Conservation (phyloP, 2,329 filamentous ascomycete genomes). For the Fusarium nygamai region DNA sequence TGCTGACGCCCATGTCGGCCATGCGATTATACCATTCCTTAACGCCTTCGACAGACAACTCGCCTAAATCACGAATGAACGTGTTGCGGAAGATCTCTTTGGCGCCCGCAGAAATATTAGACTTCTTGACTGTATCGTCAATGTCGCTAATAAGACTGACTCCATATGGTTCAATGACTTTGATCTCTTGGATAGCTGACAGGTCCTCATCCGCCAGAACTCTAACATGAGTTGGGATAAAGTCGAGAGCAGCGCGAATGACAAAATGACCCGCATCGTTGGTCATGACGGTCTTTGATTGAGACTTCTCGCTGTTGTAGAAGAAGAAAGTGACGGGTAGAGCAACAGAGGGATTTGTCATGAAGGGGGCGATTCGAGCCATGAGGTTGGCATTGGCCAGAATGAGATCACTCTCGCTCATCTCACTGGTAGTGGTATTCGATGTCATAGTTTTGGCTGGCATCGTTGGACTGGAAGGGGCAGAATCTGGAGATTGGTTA, state of each 20-base stretch:
- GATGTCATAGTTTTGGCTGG: conserved; percentile 46
- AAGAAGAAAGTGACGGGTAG: conserved; percentile 92
- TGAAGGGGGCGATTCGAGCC: conserved; percentile 86
- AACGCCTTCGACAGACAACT: conserved; percentile 87
- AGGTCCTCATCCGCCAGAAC: conserved; percentile 88
- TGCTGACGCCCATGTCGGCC: conserved; percentile 80
- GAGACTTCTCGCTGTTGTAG: conserved; percentile 85
- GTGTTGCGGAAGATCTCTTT: conserved; percentile 97
- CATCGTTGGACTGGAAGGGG: conserved; percentile 56
- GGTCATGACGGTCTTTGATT: conserved; percentile 85
- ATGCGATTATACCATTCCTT: conserved; percentile 87
- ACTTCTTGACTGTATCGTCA: conserved; percentile 96
- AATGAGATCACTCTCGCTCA: conserved; percentile 79
- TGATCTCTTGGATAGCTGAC: conserved; percentile 81
- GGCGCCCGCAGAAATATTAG: conserved; percentile 86
- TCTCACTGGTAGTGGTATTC: conserved; percentile 59
- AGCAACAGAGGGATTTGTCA: conserved; percentile 82
- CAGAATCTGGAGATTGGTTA: conserved; percentile 51
- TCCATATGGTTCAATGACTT: conserved; percentile 79
- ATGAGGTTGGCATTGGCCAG: conserved; percentile 88
- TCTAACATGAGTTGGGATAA: conserved; percentile 88
- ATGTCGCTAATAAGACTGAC: conserved; percentile 97
- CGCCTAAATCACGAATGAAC: conserved; percentile 85
- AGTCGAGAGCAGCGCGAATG: conserved; percentile 82
- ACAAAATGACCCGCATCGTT: conserved; percentile 91